phyloP scores from a whole-genome alignment of 352 stramenopile species.

The Blastocystis sp. region DNA sequence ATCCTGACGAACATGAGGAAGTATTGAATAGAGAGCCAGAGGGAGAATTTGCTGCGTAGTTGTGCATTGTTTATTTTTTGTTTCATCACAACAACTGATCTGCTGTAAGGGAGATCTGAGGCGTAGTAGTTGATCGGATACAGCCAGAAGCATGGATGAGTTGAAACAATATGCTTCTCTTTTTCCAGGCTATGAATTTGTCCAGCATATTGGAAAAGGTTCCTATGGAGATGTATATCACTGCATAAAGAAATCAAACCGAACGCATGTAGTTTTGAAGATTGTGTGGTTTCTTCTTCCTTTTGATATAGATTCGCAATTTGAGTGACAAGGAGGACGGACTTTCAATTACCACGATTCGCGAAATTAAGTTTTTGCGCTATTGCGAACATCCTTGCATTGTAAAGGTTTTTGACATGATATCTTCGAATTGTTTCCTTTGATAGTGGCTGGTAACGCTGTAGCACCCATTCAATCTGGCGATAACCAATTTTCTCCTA shows the following conservation, averaged over 20 bases:
- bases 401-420: not conserved
- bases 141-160: not conserved
- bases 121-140: too few species aligned
- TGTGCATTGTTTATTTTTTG: not conserved
- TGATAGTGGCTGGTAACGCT: not conserved
- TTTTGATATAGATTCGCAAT: constrained; percentile 4
- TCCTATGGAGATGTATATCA: constrained; percentile 42
- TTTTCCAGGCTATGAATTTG: constrained; percentile 22
- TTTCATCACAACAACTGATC: not conserved
- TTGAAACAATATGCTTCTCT: not conserved
- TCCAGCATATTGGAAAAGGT: not conserved
- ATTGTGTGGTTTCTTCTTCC: not conserved
- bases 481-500: not conserved
- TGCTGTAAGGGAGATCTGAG: too few species aligned
- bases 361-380: constrained; percentile 1
- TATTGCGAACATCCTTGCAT: constrained; percentile 18
- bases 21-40: constrained; percentile 7
- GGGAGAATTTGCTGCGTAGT: constrained; percentile 29
- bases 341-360: not conserved
- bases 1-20: constrained; percentile 14
- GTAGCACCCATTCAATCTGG: not conserved
- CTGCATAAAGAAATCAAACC: not conserved
- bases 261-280: not conserved
- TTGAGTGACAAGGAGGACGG: not conserved
- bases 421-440: not conserved